Base-by-base conservation (phyloP, 495 filamentous ascomycete genomes). In the Penicillium daleae region DNA sequence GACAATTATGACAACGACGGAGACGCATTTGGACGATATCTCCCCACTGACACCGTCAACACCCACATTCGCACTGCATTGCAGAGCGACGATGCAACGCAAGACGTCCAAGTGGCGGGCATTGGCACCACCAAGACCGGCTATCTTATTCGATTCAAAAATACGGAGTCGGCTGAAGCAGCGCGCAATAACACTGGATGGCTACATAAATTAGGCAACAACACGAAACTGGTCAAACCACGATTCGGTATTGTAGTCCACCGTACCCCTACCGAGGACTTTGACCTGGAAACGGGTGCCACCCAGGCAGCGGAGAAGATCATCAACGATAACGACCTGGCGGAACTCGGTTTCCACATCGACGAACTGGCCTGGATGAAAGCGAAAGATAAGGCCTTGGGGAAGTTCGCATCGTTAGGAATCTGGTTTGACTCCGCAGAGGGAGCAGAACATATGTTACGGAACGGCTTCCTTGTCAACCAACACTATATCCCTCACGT, bases 321-420 rank as follows among this genome's bases (percentile, higher is more conserved):
- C 32, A 66, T 64, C 3, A 31, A 61, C 35, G 65, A 75, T 1
- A 75, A 75, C 26, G 53, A 70, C 5, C 60, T 73, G 8, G 22
- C 24, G 0, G 56, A 55, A 7, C 65, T 46, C 8, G 60, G 64
- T 1, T 71, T 66, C 61, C 49, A 58, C 0, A 73, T 75, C 54
- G 53, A 72, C 24, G 62, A 73, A 2, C 21, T 73, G 12, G 62
- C 64, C 9, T 73, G 55, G 70, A 27, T 73, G 0, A 75, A 71
- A 39, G 29, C 17, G 31, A 66, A 57, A 19, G 70, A 75, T 24
- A 70, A 61, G 35, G 27, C 32, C 0, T 35, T 73, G 21, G 66
- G 65, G 37, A 67, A 59, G 10, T 49, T 49, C 4, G 12, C 44
- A 15, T 49, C 44, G 22, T 22, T 49, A 3, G 12, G 44, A 3